Evolutionary conservation across 2,329 filamentous ascomycete species (phyloP).

Genomic region (Diatrype stigma): DNA sequence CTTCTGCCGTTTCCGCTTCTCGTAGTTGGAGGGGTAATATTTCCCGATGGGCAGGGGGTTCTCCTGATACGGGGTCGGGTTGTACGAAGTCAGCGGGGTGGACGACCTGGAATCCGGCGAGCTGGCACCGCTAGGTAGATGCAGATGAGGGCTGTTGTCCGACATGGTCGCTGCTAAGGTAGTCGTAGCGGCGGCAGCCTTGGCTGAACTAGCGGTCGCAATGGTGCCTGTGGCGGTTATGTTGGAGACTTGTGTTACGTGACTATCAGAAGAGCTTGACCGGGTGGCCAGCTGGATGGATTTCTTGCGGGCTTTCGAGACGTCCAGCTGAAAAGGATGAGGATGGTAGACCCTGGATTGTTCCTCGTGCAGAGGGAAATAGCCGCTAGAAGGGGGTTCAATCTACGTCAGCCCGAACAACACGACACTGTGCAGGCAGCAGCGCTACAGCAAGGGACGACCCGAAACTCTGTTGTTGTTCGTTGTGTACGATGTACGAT

Average conservation of each 20-base stretch:
- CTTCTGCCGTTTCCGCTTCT: conserved; percentile 31
- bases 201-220: conserved; percentile 12
- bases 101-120: conserved; percentile 21
- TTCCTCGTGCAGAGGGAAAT: conserved; percentile 59
- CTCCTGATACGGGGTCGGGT: conserved; percentile 45
- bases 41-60: conserved; percentile 53
- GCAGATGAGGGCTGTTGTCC: conserved; percentile 7
- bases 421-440: not conserved
- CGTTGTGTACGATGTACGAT: too few species aligned
- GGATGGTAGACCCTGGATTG: conserved; percentile 43
- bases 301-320: conserved; percentile 33
- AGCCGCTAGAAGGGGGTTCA: conserved; percentile 39
- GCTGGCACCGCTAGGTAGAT: conserved; percentile 9
- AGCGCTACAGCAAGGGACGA: not conserved
- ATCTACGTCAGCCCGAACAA: not conserved
- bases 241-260: conserved; percentile 7
- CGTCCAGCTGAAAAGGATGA: conserved; percentile 48
- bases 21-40: conserved; percentile 61
- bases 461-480: too few species aligned
- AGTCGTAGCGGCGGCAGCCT: conserved; percentile 14
- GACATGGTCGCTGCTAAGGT: conserved; percentile 14
- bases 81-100: conserved; percentile 47
- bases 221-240: conserved; percentile 15
- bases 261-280: conserved; percentile 17
- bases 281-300: conserved; percentile 32